These are phyloP conservation scores for Penicillium verrucosum DNA, from an alignment of 2,329 filamentous ascomycete genomes.

Conservation along the genomic window DNA sequence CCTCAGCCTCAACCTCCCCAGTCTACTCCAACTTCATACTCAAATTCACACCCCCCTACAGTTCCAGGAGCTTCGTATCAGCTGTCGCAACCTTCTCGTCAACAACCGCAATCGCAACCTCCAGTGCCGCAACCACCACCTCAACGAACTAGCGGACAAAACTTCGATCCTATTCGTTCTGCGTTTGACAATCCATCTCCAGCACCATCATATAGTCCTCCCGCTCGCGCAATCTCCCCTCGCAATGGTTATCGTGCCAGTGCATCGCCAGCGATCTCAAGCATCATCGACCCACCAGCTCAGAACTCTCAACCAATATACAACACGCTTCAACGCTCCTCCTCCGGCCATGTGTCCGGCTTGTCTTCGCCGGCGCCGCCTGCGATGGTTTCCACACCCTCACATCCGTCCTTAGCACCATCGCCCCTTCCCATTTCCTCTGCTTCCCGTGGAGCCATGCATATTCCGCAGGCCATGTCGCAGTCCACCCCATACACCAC, in stretches of 20 bases:
- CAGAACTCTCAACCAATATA: slow-evolving; percentile 33
- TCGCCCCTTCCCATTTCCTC: slow-evolving; percentile 25
- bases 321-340: slow-evolving; percentile 26
- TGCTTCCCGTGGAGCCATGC: slow-evolving; percentile 20
- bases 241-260: slow-evolving; percentile 65
- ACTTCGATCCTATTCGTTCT: slow-evolving; percentile 84
- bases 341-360: slow-evolving; percentile 26
- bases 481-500: slow-evolving; percentile 15
- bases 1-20: slow-evolving; percentile 13
- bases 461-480: slow-evolving; percentile 16
- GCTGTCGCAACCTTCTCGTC: slow-evolving; percentile 47
- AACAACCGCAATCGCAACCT: slow-evolving; percentile 46
- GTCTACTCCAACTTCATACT: slow-evolving; percentile 11
- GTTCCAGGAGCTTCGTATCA: slow-evolving; percentile 41
- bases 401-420: slow-evolving; percentile 23
- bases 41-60: slow-evolving; percentile 49
- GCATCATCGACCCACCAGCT: slow-evolving; percentile 70
- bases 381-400: slow-evolving; percentile 24
- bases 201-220: slow-evolving; percentile 43
- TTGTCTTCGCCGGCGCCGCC: slow-evolving; percentile 27
- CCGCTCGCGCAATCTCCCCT: slow-evolving; percentile 48
- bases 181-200: slow-evolving; percentile 51
- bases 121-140: slow-evolving; percentile 45
- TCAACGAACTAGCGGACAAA: slow-evolving; percentile 68
- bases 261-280: slow-evolving; percentile 86